These are phyloP conservation scores for Pythium pyrilobum DNA, from an alignment of 352 stramenopile genomes.

Conservation along the genomic window DNA sequence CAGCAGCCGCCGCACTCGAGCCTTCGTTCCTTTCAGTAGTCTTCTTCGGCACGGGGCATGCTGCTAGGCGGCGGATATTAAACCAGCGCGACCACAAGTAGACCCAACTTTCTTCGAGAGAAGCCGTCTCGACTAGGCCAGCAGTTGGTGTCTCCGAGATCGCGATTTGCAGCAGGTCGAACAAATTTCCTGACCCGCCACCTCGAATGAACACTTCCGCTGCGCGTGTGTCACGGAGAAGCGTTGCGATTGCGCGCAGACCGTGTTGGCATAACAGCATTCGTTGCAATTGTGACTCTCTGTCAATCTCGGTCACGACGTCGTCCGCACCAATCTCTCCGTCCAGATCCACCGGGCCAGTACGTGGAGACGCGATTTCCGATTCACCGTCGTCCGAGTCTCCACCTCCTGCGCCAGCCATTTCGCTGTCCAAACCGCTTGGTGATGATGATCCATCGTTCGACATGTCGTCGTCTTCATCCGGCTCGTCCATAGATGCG, in stretches of 20 bases:
- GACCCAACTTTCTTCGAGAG: conserved; percentile 76
- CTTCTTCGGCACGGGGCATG: conserved; percentile 28
- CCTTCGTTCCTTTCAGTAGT: conserved; percentile 24
- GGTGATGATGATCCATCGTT: conserved; percentile 75
- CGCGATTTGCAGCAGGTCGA: conserved; percentile 59
- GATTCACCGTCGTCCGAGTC: conserved; percentile 61
- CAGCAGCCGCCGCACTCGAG: conserved; percentile 23
- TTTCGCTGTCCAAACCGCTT: conserved; percentile 71
- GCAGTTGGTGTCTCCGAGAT: conserved; percentile 69
- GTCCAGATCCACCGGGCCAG: not conserved
- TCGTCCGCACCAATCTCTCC: conserved; percentile 36
- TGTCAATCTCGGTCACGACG: conserved; percentile 65
- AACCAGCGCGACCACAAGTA: conserved; percentile 78
- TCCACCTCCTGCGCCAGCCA: conserved; percentile 34
- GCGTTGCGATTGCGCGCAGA: conserved; percentile 54
- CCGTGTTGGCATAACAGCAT: conserved; percentile 81
- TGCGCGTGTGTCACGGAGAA: conserved; percentile 66
- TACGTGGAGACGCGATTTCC: conserved; percentile 20
- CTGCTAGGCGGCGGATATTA: conserved; percentile 43
- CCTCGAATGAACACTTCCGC: conserved; percentile 63
- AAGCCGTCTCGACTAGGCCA: conserved; percentile 64
- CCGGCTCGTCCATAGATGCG: conserved; percentile 48
- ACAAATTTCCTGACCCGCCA: conserved; percentile 42
- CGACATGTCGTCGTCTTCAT: conserved; percentile 84
- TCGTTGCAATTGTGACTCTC: conserved; percentile 63